Base-by-base conservation (phyloP, 139 green algal species). In the Chlorella sp. region DNA sequence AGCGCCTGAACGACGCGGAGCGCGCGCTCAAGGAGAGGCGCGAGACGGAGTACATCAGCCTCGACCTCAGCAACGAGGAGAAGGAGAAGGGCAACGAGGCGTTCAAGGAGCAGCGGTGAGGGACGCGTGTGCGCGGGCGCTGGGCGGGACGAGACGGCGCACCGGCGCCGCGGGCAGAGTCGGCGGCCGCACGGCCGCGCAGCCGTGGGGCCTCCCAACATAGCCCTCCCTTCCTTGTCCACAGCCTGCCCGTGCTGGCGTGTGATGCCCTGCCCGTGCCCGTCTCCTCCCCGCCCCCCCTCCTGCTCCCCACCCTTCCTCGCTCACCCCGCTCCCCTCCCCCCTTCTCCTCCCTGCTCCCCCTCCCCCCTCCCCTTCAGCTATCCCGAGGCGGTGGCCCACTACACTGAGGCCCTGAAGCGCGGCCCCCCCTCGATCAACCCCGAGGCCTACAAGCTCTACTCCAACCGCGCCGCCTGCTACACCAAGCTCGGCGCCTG, bases 401-500 rank as follows among this genome's bases (percentile, higher is more conserved):
- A 94, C 79, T 99, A 99, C 95, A 92, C 82, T 21, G 96, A 99
- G 85, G 93, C 96, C 0, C 86, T 99, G n/a, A 93, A 90, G 83
- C 82, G 96, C 21, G 93, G 91, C 5, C 93, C 93, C 1, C 83
- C 91, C 27, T 45, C 31, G 1, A 78, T 87, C 27, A 97, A 99
- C 87, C 87, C 88, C 1, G 92, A 98, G n/a, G 94, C 95, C 6
- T 89, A 98, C 92, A 98, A 97, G 90, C 80, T 99, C 35, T 98
- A 92, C 94, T 92, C 79, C 84, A 99, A 99, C 89, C 84, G 91
- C 88, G 91, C 96, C 2, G 96, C 96, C n/a, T 98, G 91, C 84
- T 99, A 98, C 92, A 99, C 95, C 66, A 99, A 99, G 90, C 90
- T 99, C 31, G 90, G 88, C 4, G 96, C 96, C 12, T 93, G 95